Conservation (phyloP, 75 land plant species). For the Gnetum montanum region DNA sequence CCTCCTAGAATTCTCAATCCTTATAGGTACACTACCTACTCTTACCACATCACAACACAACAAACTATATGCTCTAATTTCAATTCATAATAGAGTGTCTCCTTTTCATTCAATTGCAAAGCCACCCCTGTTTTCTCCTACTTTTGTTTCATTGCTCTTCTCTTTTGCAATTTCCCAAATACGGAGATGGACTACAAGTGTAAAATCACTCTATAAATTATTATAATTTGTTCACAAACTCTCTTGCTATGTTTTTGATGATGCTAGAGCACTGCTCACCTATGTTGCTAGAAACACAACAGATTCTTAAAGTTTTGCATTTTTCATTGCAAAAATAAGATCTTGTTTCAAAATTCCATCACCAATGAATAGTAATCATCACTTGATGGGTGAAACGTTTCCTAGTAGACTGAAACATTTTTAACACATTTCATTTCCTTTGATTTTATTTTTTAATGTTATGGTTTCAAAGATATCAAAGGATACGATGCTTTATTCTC, state of each 20-base stretch:
- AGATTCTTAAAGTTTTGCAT: too few species aligned
- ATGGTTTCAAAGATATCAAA: too few species aligned
- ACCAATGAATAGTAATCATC: too few species aligned
- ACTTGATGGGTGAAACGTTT: too few species aligned
- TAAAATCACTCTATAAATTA: slow-evolving; percentile 1
- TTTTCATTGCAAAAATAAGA: too few species aligned
- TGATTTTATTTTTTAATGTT: too few species aligned
- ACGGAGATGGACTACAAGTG: not conserved
- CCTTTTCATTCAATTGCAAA: too few species aligned
- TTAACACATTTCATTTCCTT: too few species aligned
- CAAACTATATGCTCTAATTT: not conserved
- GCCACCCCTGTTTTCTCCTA: not conserved
- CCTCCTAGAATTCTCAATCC: slow-evolving; percentile 67
- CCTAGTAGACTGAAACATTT: too few species aligned
- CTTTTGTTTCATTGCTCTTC: not conserved
- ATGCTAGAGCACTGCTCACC: slow-evolving; percentile 65
- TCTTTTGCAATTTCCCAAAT: not conserved
- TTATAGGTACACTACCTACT: slow-evolving; percentile 40
- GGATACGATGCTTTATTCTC: too few species aligned
- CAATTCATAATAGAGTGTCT: not conserved
- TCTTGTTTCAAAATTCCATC: too few species aligned
- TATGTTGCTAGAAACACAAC: slow-evolving; percentile 85
- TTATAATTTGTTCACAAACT: slow-evolving; percentile 62
- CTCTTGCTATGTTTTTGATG: slow-evolving; percentile 70
- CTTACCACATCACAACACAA: not conserved